Evolutionary conservation across 2,329 filamentous ascomycete genomes (phyloP), one percentile per base, ranked within the genome.

Genomic region (Rugonectria rugulosa): DNA sequence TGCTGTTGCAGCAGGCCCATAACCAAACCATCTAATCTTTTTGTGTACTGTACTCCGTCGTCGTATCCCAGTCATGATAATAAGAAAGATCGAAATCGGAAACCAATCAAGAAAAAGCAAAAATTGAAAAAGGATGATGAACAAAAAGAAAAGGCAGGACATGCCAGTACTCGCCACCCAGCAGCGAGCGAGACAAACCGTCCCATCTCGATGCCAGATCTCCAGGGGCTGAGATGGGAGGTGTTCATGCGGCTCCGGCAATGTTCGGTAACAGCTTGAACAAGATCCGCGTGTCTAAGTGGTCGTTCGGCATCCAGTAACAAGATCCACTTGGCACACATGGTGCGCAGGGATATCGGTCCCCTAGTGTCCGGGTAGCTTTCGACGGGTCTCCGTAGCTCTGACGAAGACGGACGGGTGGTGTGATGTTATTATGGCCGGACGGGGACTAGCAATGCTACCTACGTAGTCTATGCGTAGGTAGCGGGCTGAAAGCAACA

Each of bases 211-310:
- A 46, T 34, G 49, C 23, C 24, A 40, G 42, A 49, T 43, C 56
- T 38, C 43, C 64, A 58, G 45, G 65, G 57, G 57, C 21, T 21
- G 27, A 51, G 43, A 12, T 48, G 53, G 54, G 54, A 52, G 43
- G 57, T 36, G 62, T 62, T 61, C 54, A 60, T 67, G 60, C 54
- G 38, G 49, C 53, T 50, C 54, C 65, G 63, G 60, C 50, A 57
- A 56, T 50, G 46, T 50, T 67, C 63, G 63, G 65, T 46, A 65
- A 67, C 61, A 42, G 41, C n/a, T 23, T 50, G 51, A 63, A 56
- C 36, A 41, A 60, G 64, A 62, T 63, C 59, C 61, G 36, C 38
- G 42, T 40, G 37, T 41, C 19, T 37, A 44, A 59, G 44, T 42
- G 57, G 57, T 31, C 54, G 26, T 56, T n/a, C 57, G 56, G 56